These are phyloP conservation scores for Ogataea paraovalis DNA, from an alignment of 805 yeast species.

Conservation along the genomic window DNA sequence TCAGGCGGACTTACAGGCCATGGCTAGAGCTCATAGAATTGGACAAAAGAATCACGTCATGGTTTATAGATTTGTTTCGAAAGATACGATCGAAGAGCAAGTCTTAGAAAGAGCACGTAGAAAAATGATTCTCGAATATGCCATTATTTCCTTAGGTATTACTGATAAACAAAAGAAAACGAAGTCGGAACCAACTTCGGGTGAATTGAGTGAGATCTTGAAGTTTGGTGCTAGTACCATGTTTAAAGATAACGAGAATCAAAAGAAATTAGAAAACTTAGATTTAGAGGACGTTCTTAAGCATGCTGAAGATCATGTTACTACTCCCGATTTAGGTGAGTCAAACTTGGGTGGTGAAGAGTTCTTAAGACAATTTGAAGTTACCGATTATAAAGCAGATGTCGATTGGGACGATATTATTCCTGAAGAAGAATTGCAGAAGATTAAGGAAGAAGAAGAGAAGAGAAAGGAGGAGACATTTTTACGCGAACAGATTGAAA, in stretches of 20 bases:
- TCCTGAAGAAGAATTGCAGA: slow-evolving; percentile 87
- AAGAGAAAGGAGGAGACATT: slow-evolving; percentile 81
- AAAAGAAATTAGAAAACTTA: slow-evolving; percentile 90
- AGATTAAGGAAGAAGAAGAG: slow-evolving; percentile 88
- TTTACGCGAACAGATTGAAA: slow-evolving; percentile 82
- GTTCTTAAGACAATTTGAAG: slow-evolving; percentile 94
- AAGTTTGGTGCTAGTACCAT: slow-evolving; percentile 98
- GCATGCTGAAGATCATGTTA: slow-evolving; percentile 96
- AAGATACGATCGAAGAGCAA: slow-evolving; percentile 97
- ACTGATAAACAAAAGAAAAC: slow-evolving; percentile 63
- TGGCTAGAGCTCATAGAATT: slow-evolving; percentile 99
- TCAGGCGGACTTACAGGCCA: slow-evolving; percentile 97
- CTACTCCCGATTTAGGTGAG: slow-evolving; percentile 95
- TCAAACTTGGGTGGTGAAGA: slow-evolving; percentile 99
- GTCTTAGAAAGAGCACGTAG: slow-evolving; percentile 94
- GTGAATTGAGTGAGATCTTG: slow-evolving; percentile 86
- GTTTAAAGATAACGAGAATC: slow-evolving; percentile 93
- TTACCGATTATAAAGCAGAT: slow-evolving; percentile 97
- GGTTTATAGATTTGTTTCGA: slow-evolving; percentile 96
- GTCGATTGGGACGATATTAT: slow-evolving; percentile 99
- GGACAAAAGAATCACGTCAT: slow-evolving; percentile 99
- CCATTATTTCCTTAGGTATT: slow-evolving; percentile 92
- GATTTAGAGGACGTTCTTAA: slow-evolving; percentile 92
- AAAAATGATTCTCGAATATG: slow-evolving; percentile 97
- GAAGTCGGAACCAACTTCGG: slow-evolving; percentile 71